phyloP scores from a whole-genome alignment of 129 eudicot genomes.

The Saposhnikovia divaricata region DNA sequence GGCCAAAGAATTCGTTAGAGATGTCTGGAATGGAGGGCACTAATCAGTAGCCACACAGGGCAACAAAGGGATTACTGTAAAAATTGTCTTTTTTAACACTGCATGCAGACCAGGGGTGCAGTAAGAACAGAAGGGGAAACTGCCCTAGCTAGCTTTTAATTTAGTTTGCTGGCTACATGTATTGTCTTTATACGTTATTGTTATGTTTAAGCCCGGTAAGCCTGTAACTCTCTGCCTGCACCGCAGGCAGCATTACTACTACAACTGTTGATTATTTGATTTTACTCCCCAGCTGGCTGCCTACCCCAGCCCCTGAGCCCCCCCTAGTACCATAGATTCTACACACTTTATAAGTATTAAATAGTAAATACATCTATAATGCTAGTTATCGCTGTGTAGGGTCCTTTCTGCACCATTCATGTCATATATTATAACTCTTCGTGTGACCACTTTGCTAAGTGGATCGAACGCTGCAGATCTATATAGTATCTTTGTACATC shows the following conservation, averaged over 20 bases:
- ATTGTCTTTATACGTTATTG: not conserved
- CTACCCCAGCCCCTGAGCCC: not conserved
- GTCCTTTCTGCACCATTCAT: not conserved
- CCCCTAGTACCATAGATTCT: not conserved
- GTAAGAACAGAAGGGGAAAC: not conserved
- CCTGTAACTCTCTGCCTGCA: not conserved
- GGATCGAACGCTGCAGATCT: not conserved
- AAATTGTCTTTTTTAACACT: not conserved
- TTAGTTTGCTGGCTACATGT: not conserved
- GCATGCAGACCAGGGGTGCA: slow-evolving; percentile 1
- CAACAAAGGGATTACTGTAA: not conserved
- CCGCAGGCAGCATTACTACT: not conserved
- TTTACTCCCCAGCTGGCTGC: not conserved
- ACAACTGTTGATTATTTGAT: not conserved
- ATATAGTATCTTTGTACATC: no score
- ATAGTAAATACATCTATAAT: not conserved
- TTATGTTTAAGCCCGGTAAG: not conserved
- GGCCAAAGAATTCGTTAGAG: slow-evolving; percentile 19
- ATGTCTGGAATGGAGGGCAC: slow-evolving; percentile 12
- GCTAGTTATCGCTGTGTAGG: not conserved
- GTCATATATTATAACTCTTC: not conserved
- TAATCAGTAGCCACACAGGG: not conserved
- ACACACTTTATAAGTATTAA: not conserved
- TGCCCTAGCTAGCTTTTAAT: slow-evolving; percentile 2
- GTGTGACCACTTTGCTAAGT: slow-evolving; percentile 1